These are phyloP conservation scores for Knoxdaviesia capensis DNA, from an alignment of 2,329 filamentous ascomycete genomes.

Conservation along the genomic window DNA sequence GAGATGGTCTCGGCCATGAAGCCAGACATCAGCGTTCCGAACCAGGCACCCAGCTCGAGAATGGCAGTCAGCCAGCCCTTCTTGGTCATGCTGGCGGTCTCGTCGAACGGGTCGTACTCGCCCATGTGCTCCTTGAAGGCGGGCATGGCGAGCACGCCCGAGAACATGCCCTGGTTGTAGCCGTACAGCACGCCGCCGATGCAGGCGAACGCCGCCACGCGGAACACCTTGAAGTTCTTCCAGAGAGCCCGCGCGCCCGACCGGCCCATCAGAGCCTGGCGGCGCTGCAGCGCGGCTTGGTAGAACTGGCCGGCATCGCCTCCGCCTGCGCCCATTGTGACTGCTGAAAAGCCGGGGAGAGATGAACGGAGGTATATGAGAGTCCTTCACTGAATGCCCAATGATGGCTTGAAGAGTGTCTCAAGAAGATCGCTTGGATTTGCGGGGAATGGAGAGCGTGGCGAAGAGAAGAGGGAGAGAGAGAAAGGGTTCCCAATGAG, in stretches of 20 bases:
- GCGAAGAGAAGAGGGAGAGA: background rate
- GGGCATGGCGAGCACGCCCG: conserved; percentile 42
- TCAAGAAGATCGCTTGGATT: too few relatives aligned
- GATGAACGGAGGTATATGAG: too few relatives aligned
- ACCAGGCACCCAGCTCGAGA: conserved; percentile 57
- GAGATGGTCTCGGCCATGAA: conserved; percentile 51
- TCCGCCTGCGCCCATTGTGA: conserved; percentile 1
- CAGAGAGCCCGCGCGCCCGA: conserved; percentile 30
- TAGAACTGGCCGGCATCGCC: conserved; percentile 1
- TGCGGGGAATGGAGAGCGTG: background rate
- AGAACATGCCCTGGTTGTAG: conserved; percentile 62
- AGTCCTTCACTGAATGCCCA: too few relatives aligned
- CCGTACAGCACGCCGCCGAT: conserved; percentile 44
- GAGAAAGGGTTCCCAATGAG: background rate
- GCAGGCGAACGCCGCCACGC: conserved; percentile 40
- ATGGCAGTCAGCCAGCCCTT: conserved; percentile 46
- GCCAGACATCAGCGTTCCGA: conserved; percentile 50
- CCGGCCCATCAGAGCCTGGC: conserved; percentile 31
- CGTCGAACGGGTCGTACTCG: conserved; percentile 24
- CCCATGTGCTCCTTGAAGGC: conserved; percentile 35
- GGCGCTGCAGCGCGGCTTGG: conserved; percentile 21
- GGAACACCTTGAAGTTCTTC: conserved; percentile 39
- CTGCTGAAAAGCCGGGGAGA: too few relatives aligned
- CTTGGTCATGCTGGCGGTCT: conserved; percentile 25
- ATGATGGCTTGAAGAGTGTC: too few relatives aligned